Conservation (phyloP, 2,329 filamentous ascomycete genomes). For the Cladosporium cucumerinum region DNA sequence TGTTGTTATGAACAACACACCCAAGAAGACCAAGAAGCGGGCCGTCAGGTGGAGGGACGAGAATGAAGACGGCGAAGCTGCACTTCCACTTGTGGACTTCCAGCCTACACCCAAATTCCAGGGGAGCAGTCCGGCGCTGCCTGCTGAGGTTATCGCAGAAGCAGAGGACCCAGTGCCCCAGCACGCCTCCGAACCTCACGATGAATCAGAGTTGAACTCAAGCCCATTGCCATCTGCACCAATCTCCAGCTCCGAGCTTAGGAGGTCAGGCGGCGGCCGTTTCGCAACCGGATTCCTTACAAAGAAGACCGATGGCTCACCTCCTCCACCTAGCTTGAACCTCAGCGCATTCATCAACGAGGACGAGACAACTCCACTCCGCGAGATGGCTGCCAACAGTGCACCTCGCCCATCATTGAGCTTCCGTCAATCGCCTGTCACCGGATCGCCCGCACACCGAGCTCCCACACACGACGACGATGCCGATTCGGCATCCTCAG, state of each 20-base stretch:
- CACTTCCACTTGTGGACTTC: constrained; percentile 68
- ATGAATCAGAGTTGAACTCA: constrained; percentile 38
- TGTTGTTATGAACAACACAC: constrained; percentile 59
- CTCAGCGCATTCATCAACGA: constrained; percentile 57
- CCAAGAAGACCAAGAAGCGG: constrained; percentile 70
- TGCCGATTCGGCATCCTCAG: constrained; percentile 26
- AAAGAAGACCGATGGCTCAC: constrained; percentile 54
- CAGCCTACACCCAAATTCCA: constrained; percentile 77
- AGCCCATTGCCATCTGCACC: constrained; percentile 58
- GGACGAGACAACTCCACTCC: constrained; percentile 46
- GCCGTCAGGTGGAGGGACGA: constrained; percentile 92
- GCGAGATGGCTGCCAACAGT: constrained; percentile 44
- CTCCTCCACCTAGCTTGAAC: constrained; percentile 58
- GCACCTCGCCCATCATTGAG: constrained; percentile 45
- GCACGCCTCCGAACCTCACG: not conserved
- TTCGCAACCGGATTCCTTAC: constrained; percentile 88
- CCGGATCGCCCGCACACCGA: not conserved
- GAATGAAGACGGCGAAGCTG: constrained; percentile 68
- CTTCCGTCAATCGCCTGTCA: constrained; percentile 29
- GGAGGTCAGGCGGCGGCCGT: constrained; percentile 50
- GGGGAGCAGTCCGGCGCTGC: constrained; percentile 47
- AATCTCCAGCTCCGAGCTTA: constrained; percentile 58
- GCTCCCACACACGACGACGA: constrained; percentile 32
- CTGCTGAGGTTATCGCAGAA: constrained; percentile 36
- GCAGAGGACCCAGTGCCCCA: constrained; percentile 1